A percentile compares a stretch with the other conserved stretches of the same genome.
Conservation (phyloP, 2,329 filamentous ascomycete genomes). For the Aureobasidium namibiae region DNA sequence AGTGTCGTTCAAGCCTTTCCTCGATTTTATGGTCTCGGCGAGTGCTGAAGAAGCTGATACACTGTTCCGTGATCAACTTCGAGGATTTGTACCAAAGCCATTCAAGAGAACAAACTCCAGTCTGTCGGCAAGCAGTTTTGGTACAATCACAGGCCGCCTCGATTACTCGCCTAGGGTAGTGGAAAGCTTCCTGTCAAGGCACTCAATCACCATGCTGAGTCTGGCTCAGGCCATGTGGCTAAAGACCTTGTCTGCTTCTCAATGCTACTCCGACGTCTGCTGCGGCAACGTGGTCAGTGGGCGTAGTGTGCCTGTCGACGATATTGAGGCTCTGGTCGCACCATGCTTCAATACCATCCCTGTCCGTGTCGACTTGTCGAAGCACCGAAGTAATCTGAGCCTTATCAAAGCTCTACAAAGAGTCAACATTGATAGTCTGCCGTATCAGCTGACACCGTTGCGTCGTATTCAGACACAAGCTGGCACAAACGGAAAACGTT, state of each 20-base stretch:
- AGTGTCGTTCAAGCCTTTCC: slow-evolving; percentile 54
- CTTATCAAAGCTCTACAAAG: slow-evolving; percentile 54
- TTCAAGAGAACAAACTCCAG: slow-evolving; percentile 24
- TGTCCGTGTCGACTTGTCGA: slow-evolving; percentile 49
- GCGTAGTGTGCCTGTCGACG: slow-evolving; percentile 57
- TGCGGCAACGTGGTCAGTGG: slow-evolving; percentile 85
- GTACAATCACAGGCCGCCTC: slow-evolving; percentile 4
- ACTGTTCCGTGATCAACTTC: slow-evolving; percentile 60
- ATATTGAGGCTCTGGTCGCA: slow-evolving; percentile 65
- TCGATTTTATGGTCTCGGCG: slow-evolving; percentile 49
- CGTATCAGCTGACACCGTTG: slow-evolving; percentile 67
- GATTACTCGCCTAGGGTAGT: slow-evolving; percentile 36
- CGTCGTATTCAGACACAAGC: slow-evolving; percentile 53
- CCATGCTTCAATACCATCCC: slow-evolving; percentile 91
- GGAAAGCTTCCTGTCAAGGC: slow-evolving; percentile 41
- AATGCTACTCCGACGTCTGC: slow-evolving; percentile 58
- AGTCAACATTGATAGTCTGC: slow-evolving; percentile 53
- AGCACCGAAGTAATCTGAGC: slow-evolving; percentile 43
- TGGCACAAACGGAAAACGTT: slow-evolving; percentile 33
- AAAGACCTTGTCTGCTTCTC: slow-evolving; percentile 50
- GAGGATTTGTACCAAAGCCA: slow-evolving; percentile 39
- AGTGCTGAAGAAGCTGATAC: slow-evolving; percentile 42
- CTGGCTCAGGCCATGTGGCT: slow-evolving; percentile 68
- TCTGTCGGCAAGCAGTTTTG: not conserved
- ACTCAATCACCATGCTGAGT: slow-evolving; percentile 53